phyloP scores from a whole-genome alignment of 73 alveolate genomes.

The Tetrahymena elliotti region DNA sequence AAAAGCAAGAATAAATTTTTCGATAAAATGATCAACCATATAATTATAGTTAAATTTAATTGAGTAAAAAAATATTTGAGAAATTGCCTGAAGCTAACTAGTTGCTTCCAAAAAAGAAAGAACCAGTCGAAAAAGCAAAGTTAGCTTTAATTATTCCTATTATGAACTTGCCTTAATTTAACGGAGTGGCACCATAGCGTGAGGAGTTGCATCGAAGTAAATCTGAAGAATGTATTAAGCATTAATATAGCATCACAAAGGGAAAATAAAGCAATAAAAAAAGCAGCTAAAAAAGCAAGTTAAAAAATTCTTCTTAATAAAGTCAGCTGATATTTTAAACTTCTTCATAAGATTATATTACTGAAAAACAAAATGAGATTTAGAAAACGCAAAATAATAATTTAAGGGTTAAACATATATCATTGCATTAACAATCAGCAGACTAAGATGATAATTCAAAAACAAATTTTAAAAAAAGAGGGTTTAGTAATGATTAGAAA shows the following conservation, averaged over 20 bases:
- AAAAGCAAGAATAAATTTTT: not conserved
- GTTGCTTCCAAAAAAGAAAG: not conserved
- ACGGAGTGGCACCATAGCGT: not conserved
- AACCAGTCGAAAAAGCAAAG: not conserved
- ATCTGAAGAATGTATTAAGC: not conserved
- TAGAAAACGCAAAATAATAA: not conserved
- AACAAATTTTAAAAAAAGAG: not conserved
- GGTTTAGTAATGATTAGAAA: not conserved
- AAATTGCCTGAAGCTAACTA: not conserved
- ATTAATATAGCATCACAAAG: not conserved
- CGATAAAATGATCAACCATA: not conserved
- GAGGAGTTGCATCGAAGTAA: not conserved
- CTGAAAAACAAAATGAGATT: not conserved
- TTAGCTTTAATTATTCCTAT: not conserved
- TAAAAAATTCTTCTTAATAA: not conserved
- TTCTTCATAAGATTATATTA: not conserved
- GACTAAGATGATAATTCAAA: not conserved
- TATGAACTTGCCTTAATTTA: not conserved
- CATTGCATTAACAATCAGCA: not conserved
- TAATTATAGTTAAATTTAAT: not conserved
- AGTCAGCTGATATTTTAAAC: not conserved
- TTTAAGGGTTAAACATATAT: not conserved
- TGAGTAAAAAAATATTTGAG: not conserved
- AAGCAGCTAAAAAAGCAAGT: not conserved
- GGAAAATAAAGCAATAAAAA: not conserved